These are phyloP conservation scores for Samsoniella hepiali DNA, from an alignment of 2,329 filamentous ascomycete species.

Conservation along the genomic window DNA sequence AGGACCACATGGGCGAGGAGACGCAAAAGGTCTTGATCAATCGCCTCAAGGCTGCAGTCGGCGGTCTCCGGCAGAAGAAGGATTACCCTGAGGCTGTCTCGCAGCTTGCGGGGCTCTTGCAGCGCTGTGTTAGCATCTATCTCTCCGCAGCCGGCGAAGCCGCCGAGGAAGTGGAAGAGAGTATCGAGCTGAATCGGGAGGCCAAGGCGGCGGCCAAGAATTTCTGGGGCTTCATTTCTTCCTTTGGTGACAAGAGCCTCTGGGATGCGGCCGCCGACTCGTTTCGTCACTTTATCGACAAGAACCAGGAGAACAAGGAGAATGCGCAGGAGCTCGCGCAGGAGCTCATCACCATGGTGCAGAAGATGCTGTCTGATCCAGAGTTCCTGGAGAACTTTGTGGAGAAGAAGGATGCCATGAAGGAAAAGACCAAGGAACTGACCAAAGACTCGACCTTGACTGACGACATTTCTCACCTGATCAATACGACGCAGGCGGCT, in stretches of 20 bases:
- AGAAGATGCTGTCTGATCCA: constrained; percentile 81
- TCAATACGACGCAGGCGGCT: constrained; percentile 66
- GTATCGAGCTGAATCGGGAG: constrained; percentile 69
- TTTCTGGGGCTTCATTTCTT: constrained; percentile 76
- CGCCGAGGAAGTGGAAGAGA: constrained; percentile 62
- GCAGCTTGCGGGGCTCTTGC: constrained; percentile 69
- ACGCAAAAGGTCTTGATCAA: constrained; percentile 70
- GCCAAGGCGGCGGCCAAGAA: constrained; percentile 73
- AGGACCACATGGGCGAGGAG: constrained; percentile 68
- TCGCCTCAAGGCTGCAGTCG: constrained; percentile 72
- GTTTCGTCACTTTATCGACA: constrained; percentile 68
- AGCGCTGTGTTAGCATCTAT: constrained; percentile 75
- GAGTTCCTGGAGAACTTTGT: constrained; percentile 77
- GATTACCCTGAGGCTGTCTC: constrained; percentile 88
- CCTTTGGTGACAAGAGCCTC: constrained; percentile 68
- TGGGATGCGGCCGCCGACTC: constrained; percentile 73
- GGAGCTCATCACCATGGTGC: constrained; percentile 69
- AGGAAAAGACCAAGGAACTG: constrained; percentile 58
- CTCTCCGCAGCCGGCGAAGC: constrained; percentile 69
- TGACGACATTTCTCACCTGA: constrained; percentile 68
- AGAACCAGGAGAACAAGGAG: constrained; percentile 67
- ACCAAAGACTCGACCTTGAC: constrained; percentile 65
- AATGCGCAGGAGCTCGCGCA: constrained; percentile 77
- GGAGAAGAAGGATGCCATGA: constrained; percentile 48
- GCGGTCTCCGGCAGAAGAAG: constrained; percentile 68